These are phyloP conservation scores for Cyberlindnera mississippiensis DNA, from an alignment of 805 yeast species.

Conservation along the genomic window DNA sequence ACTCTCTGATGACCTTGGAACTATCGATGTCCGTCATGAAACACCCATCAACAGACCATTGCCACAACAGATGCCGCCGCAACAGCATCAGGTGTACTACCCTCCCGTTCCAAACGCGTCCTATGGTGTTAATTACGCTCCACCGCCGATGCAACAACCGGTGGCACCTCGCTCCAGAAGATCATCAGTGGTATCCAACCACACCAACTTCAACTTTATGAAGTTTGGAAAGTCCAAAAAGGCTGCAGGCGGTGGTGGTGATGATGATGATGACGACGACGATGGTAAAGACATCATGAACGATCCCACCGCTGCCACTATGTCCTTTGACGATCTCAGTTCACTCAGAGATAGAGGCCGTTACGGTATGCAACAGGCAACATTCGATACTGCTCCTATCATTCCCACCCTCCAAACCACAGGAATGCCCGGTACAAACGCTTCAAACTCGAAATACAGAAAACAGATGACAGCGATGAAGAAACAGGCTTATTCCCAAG, in stretches of 20 bases:
- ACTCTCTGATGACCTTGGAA: conserved; percentile 37
- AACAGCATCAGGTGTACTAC: conserved; percentile 16
- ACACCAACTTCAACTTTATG: conserved; percentile 12
- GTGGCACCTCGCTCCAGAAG: conserved; percentile 17
- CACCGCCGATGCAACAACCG: conserved; percentile 16
- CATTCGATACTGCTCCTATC: conserved; percentile 62
- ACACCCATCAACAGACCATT: conserved; percentile 28
- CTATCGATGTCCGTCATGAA: conserved; percentile 43
- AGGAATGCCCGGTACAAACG: conserved; percentile 26
- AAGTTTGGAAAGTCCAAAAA: conserved; percentile 15
- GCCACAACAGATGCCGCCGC: conserved; percentile 9
- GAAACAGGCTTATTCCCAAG: conserved; percentile 47
- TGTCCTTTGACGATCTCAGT: conserved; percentile 62
- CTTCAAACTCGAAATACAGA: conserved; percentile 59
- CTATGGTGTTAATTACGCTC: not conserved
- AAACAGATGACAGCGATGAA: conserved; percentile 66
- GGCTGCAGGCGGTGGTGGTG: conserved; percentile 10
- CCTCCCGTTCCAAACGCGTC: conserved; percentile 13
- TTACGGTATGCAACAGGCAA: conserved; percentile 43
- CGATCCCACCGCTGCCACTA: conserved; percentile 33
- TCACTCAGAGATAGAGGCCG: conserved; percentile 65
- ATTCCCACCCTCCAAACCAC: conserved; percentile 60
- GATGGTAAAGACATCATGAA: conserved; percentile 35
- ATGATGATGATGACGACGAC: conserved; percentile 34
- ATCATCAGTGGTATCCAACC: conserved; percentile 19